These are phyloP conservation scores for Huntiella abstrusa DNA, from an alignment of 2,329 filamentous ascomycete species.

Conservation along the genomic window DNA sequence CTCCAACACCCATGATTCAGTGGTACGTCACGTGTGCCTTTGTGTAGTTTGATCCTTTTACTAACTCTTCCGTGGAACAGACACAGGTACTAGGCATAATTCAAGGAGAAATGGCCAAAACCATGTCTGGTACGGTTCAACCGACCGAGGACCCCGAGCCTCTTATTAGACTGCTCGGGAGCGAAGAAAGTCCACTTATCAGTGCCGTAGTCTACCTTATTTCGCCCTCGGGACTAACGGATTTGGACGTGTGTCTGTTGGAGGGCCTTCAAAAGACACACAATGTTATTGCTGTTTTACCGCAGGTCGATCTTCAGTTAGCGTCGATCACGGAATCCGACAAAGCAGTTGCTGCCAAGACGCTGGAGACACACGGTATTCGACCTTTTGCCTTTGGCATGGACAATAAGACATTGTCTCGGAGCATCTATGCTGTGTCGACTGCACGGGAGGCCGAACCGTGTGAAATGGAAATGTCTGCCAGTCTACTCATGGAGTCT, in stretches of 20 bases:
- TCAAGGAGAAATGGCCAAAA: too few species aligned
- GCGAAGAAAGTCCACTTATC: conserved; percentile 65
- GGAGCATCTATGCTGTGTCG: conserved; percentile 52
- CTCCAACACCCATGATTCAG: neutral
- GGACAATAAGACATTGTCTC: too few species aligned
- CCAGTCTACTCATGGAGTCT: conserved; percentile 79
- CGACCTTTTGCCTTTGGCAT: conserved; percentile 43
- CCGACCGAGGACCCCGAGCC: conserved; percentile 35
- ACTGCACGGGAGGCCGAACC: conserved; percentile 28
- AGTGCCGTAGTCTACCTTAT: conserved; percentile 76
- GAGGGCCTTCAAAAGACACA: conserved; percentile 51
- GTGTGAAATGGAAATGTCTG: conserved; percentile 45
- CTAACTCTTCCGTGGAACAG: too few species aligned
- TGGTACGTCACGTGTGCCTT: too few species aligned
- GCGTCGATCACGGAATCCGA: neutral
- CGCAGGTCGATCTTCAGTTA: neutral
- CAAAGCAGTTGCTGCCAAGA: neutral
- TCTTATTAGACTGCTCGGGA: conserved; percentile 52
- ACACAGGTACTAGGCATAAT: too few species aligned
- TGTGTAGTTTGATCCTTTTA: too few species aligned
- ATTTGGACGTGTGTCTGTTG: conserved; percentile 49
- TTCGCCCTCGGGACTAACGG: conserved; percentile 42
- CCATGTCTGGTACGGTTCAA: too few species aligned
- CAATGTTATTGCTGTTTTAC: conserved; percentile 70
- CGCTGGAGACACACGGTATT: conserved; percentile 36